phyloP scores from a whole-genome alignment of 2,329 filamentous ascomycete species.

The Acrodontium crateriforme region DNA sequence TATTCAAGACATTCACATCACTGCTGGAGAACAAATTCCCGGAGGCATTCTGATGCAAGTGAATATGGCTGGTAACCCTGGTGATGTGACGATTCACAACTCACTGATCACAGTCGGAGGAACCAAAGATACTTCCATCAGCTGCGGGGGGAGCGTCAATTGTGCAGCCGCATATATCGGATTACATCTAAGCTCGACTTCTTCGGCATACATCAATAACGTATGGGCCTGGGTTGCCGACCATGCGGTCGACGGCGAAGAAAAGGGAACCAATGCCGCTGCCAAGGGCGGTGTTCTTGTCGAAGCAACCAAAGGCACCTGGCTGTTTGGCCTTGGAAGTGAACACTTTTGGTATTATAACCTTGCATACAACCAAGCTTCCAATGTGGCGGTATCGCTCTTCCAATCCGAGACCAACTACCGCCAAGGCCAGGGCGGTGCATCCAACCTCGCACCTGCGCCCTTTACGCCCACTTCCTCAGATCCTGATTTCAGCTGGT shows the following conservation, averaged over 20 bases:
- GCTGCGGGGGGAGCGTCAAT: conserved; percentile 24
- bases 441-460: conserved; percentile 17
- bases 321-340: conserved; percentile 36
- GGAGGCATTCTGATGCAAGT: conserved; percentile 33
- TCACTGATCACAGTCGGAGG: conserved; percentile 21
- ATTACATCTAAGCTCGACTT: conserved; percentile 32
- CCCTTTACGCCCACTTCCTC: conserved; percentile 19
- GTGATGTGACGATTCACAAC: conserved; percentile 32
- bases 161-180: conserved; percentile 17
- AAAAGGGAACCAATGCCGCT: conserved; percentile 17
- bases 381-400: conserved; percentile 34
- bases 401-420: conserved; percentile 41
- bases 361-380: conserved; percentile 32
- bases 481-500: conserved; percentile 15
- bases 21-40: conserved; percentile 31
- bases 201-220: conserved; percentile 39
- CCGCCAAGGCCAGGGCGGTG: conserved; percentile 6
- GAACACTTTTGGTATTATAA: conserved; percentile 40
- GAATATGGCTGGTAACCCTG: conserved; percentile 35
- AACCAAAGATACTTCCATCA: conserved; percentile 14
- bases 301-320: conserved; percentile 34
- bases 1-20: conserved; percentile 40
- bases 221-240: conserved; percentile 38
- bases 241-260: conserved; percentile 32
- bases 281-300: conserved; percentile 22